Conservation (phyloP, 345 rosid genomes). For the Melaleuca alternifolia region DNA sequence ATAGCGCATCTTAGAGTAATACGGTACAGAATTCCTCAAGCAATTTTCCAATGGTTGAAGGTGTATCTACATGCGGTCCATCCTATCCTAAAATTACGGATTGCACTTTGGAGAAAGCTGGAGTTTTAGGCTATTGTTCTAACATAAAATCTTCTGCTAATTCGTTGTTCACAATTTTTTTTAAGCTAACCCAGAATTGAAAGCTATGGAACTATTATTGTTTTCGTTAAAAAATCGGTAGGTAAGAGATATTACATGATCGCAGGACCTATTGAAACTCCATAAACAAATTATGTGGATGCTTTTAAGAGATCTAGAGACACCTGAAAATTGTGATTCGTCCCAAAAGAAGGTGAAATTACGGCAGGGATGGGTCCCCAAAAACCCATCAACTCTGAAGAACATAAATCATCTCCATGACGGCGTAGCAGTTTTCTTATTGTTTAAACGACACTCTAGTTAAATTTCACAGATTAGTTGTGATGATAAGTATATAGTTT, state of each 20-base stretch:
- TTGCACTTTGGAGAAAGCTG: not conserved
- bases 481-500: not conserved
- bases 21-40: not conserved
- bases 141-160: too few relatives aligned
- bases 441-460: not conserved
- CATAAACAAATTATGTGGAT: not conserved
- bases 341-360: not conserved
- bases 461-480: not conserved
- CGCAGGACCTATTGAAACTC: not conserved
- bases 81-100: not conserved
- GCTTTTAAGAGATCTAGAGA: not conserved
- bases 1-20: not conserved
- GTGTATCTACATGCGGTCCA: not conserved
- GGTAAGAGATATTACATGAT: not conserved
- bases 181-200: not conserved
- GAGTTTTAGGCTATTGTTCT: not conserved
- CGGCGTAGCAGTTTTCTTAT: not conserved
- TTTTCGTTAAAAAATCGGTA: not conserved
- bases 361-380: not conserved
- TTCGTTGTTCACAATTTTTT: not conserved
- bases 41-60: not conserved
- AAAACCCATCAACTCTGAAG: not conserved
- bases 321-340: not conserved
- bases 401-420: not conserved
- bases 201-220: not conserved